Evolutionary conservation across 352 stramenopile species (phyloP).

Genomic region (Pelagophyceae sp.): DNA sequence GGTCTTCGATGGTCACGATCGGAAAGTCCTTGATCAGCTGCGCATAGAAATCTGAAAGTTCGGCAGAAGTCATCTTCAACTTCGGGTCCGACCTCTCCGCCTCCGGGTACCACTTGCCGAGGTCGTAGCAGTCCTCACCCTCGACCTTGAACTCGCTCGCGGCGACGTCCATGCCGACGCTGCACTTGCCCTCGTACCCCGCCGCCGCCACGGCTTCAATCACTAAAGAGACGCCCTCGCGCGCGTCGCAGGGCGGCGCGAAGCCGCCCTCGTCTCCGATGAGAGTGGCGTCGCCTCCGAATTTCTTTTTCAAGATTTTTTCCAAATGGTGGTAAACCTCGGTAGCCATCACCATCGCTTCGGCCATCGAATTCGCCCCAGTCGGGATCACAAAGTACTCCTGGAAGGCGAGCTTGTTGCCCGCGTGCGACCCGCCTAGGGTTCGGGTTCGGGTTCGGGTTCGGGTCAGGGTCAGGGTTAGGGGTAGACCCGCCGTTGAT

Average conservation of each 20-base stretch:
- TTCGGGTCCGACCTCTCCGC: slow-evolving; percentile 56
- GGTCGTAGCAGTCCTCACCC: slow-evolving; percentile 89
- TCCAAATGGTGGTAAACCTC: slow-evolving; percentile 99
- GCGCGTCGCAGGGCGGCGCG: slow-evolving; percentile 88
- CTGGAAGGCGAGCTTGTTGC: slow-evolving; percentile 98
- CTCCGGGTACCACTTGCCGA: slow-evolving; percentile 94
- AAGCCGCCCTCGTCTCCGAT: slow-evolving; percentile 99
- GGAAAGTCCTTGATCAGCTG: slow-evolving; percentile 82
- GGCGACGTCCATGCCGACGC: slow-evolving; percentile 94
- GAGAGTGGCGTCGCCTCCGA: slow-evolving; percentile 93
- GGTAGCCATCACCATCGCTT: slow-evolving; percentile 94
- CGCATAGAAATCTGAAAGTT: slow-evolving; percentile 89
- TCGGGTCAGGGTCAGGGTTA: too few species aligned
- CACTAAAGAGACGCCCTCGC: slow-evolving; percentile 87
- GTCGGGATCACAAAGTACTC: slow-evolving; percentile 98
- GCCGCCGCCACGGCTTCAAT: slow-evolving; percentile 90
- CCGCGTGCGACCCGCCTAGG: slow-evolving; percentile 85
- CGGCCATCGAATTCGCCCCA: slow-evolving; percentile 57
- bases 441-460: too few species aligned
- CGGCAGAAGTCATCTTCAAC: slow-evolving; percentile 68
- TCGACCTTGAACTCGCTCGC: slow-evolving; percentile 95
- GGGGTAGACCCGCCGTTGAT: slow-evolving; percentile 99
- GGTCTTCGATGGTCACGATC: slow-evolving; percentile 97
- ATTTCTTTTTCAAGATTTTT: slow-evolving; percentile 96
- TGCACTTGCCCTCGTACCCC: slow-evolving; percentile 90